phyloP scores from a whole-genome alignment of 345 rosid genomes.

The Melaleuca alternifolia region DNA sequence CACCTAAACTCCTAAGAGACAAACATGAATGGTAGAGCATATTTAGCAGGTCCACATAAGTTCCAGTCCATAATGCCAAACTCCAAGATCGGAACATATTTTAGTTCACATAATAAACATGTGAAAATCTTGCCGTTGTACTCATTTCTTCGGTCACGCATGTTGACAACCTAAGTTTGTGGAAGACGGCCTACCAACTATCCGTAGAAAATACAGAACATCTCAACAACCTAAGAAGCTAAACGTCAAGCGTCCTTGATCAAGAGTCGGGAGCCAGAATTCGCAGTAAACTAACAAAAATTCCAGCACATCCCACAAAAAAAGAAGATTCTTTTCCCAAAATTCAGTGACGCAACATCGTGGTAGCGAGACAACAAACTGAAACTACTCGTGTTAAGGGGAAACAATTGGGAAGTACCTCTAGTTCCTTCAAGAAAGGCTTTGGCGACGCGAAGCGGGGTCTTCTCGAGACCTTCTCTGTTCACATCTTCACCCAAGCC shows the following conservation, averaged over 20 bases:
- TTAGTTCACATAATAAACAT: not conserved
- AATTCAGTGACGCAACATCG: not conserved
- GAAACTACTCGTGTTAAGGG: not conserved
- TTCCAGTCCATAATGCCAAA: not conserved
- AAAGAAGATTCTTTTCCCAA: not conserved
- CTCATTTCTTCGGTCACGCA: not conserved
- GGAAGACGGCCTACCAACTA: not conserved
- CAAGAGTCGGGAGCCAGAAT: not conserved
- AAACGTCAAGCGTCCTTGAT: not conserved
- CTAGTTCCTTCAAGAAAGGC: conserved; percentile 76
- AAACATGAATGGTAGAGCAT: not conserved
- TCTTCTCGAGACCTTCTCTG: conserved; percentile 82
- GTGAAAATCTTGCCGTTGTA: not conserved
- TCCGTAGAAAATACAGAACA: not conserved
- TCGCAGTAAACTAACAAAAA: not conserved
- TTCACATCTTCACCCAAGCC: conserved; percentile 73
- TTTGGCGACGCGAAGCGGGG: conserved; percentile 93
- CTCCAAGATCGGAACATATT: not conserved
- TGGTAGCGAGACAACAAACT: not conserved
- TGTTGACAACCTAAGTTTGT: not conserved
- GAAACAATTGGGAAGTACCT: conserved; percentile 27
- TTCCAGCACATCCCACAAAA: not conserved
- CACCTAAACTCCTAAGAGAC: not conserved
- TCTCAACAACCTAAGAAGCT: not conserved
- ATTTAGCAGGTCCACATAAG: not conserved